Conservation (phyloP, 2,329 filamentous ascomycete genomes). For the Mycosphaerella sp. region DNA sequence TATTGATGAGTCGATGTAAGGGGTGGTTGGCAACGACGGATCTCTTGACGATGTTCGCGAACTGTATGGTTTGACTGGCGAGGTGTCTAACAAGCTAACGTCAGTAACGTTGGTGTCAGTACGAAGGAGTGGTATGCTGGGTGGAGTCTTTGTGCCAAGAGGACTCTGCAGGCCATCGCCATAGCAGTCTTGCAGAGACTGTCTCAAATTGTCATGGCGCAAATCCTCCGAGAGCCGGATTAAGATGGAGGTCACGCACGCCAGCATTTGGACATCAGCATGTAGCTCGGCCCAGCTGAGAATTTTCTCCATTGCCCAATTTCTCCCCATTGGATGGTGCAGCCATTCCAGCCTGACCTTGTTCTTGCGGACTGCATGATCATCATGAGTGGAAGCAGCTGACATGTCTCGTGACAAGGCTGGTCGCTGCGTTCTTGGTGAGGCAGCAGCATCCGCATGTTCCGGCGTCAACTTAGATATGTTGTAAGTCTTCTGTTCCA, state of each 20-base stretch:
- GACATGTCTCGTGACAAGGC: conserved; percentile 11
- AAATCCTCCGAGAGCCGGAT: conserved; percentile 37
- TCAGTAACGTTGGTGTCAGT: conserved; percentile 14
- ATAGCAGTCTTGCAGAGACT: background rate
- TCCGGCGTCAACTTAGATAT: background rate
- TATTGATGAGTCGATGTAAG: conserved; percentile 26
- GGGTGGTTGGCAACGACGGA: conserved; percentile 29
- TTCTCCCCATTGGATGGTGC: conserved; percentile 49
- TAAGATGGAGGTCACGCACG: conserved; percentile 58
- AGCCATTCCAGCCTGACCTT: background rate
- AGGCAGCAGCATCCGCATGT: conserved; percentile 46
- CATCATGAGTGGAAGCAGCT: conserved; percentile 2
- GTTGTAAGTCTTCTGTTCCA: conserved; percentile 55
- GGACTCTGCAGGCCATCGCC: background rate
- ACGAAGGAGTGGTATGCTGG: conserved; percentile 15
- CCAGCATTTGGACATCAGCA: conserved; percentile 60
- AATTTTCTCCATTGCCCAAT: conserved; percentile 52
- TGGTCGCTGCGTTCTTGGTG: background rate
- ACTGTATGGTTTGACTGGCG: conserved; percentile 17
- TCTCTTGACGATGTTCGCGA: conserved; percentile 25
- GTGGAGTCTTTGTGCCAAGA: background rate
- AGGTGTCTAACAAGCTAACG: conserved; percentile 11
- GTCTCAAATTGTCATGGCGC: background rate
- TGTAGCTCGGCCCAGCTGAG: conserved; percentile 55
- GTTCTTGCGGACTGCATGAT: background rate